Evolutionary conservation across 768 basidiomycete genomes (phyloP).

Genomic region (Termitomyces sp.): DNA sequence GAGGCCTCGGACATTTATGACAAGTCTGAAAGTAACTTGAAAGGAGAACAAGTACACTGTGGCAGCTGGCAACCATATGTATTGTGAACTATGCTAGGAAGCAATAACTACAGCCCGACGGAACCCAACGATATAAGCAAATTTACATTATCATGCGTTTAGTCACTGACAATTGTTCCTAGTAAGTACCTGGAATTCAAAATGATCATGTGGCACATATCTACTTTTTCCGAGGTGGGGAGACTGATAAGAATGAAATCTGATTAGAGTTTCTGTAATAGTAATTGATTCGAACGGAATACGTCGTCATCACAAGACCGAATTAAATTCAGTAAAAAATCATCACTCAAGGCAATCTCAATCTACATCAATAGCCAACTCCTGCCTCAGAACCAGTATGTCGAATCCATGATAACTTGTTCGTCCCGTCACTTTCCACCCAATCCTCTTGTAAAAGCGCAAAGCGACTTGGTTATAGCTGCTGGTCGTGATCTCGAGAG

Average conservation of each 20-base stretch:
- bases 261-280: not conserved
- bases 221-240: too few relatives aligned
- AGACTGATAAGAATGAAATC: not conserved
- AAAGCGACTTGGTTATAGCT: conserved; percentile 9
- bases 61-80: not conserved
- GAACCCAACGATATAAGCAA: not conserved
- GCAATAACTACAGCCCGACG: too few relatives aligned
- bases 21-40: too few relatives aligned
- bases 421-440: conserved; percentile 5
- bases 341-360: not conserved
- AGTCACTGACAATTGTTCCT: too few relatives aligned
- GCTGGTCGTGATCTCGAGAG: conserved; percentile 13
- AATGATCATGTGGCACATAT: not conserved
- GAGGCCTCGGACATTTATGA: too few relatives aligned
- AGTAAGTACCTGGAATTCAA: not conserved
- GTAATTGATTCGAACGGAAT: too few relatives aligned
- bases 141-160: not conserved
- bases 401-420: conserved; percentile 5
- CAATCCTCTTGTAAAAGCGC: conserved; percentile 9
- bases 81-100: not conserved
- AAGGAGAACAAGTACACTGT: not conserved
- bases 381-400: conserved; percentile 3
- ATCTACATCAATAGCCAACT: not conserved
- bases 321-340: not conserved
- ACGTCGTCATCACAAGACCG: not conserved